Conservation (phyloP, 1,284 basidiomycete genomes). For the Leccinum griseonigrum region DNA sequence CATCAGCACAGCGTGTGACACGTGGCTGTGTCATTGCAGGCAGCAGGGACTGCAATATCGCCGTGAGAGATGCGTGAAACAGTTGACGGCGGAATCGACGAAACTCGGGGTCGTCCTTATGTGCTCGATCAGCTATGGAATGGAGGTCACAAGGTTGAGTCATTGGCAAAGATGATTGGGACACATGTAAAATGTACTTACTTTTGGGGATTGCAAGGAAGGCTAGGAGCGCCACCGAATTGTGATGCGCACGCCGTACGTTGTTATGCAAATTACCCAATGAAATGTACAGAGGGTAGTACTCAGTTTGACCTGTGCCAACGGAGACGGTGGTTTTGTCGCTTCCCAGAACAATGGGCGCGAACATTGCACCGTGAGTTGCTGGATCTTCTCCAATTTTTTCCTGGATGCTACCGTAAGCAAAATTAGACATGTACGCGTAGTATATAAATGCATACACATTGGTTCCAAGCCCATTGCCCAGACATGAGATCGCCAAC, state of each 20-base stretch:
- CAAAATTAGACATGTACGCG: neutral
- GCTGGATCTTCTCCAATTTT: neutral
- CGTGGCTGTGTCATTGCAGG: neutral
- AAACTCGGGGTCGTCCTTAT: neutral
- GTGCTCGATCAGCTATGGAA: neutral
- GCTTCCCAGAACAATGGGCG: neutral
- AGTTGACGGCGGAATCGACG: neutral
- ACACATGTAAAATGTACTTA: neutral
- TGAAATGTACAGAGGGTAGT: conserved; percentile 1
- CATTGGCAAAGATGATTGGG: too few species aligned
- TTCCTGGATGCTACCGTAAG: neutral
- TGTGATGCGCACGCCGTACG: neutral
- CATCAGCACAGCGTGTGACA: neutral
- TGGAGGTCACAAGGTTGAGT: neutral
- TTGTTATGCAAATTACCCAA: conserved; percentile 1
- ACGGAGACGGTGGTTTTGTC: conserved; percentile 1
- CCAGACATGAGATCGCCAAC: neutral
- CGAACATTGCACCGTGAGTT: neutral
- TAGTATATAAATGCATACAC: neutral
- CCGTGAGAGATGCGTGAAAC: neutral
- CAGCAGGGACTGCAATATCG: neutral
- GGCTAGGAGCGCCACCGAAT: neutral
- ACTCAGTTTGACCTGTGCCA: neutral
- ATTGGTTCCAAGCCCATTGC: neutral
- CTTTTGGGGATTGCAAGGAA: conserved; percentile 1